phyloP scores from a whole-genome alignment of 768 basidiomycete species.

The Imleria badia region DNA sequence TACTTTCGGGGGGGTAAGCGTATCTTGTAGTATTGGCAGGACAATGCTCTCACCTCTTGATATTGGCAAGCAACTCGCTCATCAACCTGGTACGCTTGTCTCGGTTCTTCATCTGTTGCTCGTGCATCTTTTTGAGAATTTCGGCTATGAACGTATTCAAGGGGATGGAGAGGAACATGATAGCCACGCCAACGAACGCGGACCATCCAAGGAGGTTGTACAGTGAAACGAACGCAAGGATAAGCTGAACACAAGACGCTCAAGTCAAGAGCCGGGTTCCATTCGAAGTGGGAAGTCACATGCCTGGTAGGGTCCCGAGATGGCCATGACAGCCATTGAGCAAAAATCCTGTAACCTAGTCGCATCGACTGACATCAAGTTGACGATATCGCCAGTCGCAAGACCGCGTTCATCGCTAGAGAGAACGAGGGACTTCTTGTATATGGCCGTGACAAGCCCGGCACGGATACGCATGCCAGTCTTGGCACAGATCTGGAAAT shows the following conservation, averaged over 20 bases:
- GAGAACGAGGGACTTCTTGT: conserved; percentile 81
- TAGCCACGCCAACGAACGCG: conserved; percentile 83
- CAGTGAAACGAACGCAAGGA: conserved; percentile 84
- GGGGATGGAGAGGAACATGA: conserved; percentile 82
- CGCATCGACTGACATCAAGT: conserved; percentile 88
- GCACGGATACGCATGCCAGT: conserved; percentile 94
- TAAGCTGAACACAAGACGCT: conserved; percentile 48
- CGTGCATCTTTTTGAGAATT: conserved; percentile 72
- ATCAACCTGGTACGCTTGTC: conserved; percentile 83
- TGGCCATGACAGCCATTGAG: conserved; percentile 73
- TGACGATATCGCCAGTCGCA: conserved; percentile 90
- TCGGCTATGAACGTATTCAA: conserved; percentile 72
- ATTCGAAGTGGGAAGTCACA: conserved; percentile 2
- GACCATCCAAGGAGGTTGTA: conserved; percentile 92
- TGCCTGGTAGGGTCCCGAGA: conserved; percentile 87
- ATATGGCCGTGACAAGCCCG: conserved; percentile 83
- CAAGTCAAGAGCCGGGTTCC: neutral
- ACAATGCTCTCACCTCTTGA: conserved; percentile 58
- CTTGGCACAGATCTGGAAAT: conserved; percentile 81
- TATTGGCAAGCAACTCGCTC: conserved; percentile 92
- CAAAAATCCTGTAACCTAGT: conserved; percentile 78
- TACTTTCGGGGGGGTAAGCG: conserved; percentile 43
- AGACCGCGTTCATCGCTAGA: conserved; percentile 83
- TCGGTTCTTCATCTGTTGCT: conserved; percentile 91
- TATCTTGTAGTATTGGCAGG: too few species aligned